A percentile compares a stretch with the other conserved stretches of the same genome.
Conservation (phyloP, 2,329 filamentous ascomycete species). For the Fusarium pseudoanthophilum region DNA sequence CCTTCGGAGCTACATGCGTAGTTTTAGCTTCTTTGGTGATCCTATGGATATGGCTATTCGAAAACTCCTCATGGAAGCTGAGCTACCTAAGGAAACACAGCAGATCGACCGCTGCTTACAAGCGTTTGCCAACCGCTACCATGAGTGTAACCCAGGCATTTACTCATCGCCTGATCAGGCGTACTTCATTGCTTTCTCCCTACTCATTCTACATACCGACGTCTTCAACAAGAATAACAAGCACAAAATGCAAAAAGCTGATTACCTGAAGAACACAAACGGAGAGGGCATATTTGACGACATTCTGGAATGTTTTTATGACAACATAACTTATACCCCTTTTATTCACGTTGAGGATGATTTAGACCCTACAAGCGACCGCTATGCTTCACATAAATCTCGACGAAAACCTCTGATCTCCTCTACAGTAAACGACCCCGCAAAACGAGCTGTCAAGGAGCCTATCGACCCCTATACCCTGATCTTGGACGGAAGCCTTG, state of each 20-base stretch:
- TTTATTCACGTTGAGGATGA: slow-evolving; percentile 98
- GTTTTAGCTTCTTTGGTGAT: slow-evolving; percentile 94
- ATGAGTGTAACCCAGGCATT: slow-evolving; percentile 98
- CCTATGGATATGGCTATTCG: slow-evolving; percentile 98
- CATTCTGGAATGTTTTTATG: slow-evolving; percentile 94
- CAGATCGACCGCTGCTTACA: slow-evolving; percentile 96
- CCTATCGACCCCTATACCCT: slow-evolving; percentile 95
- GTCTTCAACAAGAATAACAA: slow-evolving; percentile 99
- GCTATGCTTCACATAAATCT: slow-evolving; percentile 75
- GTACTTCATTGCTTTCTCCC: slow-evolving; percentile 98
- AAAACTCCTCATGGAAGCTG: slow-evolving; percentile 95
- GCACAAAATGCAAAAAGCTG: slow-evolving; percentile 95
- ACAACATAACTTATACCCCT: slow-evolving; percentile 97
- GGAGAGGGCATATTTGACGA: slow-evolving; percentile 95
- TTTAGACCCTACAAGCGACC: slow-evolving; percentile 79
- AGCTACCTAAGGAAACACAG: slow-evolving; percentile 95
- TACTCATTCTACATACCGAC: slow-evolving; percentile 95
- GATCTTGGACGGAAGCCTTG: slow-evolving; percentile 89
- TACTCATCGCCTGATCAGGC: slow-evolving; percentile 91
- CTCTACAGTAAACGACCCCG: slow-evolving; percentile 61
- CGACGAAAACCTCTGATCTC: slow-evolving; percentile 78
- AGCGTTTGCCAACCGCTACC: slow-evolving; percentile 94
- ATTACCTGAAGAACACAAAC: slow-evolving; percentile 94
- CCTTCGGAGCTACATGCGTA: slow-evolving; percentile 92
- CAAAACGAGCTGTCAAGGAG: slow-evolving; percentile 76